Percentiles rank a stretch among this genome's conserved stretches.
These are phyloP conservation scores for Rhynchospora breviuscula DNA, from an alignment of 176 grass and related monocot species.

Conservation along the genomic window DNA sequence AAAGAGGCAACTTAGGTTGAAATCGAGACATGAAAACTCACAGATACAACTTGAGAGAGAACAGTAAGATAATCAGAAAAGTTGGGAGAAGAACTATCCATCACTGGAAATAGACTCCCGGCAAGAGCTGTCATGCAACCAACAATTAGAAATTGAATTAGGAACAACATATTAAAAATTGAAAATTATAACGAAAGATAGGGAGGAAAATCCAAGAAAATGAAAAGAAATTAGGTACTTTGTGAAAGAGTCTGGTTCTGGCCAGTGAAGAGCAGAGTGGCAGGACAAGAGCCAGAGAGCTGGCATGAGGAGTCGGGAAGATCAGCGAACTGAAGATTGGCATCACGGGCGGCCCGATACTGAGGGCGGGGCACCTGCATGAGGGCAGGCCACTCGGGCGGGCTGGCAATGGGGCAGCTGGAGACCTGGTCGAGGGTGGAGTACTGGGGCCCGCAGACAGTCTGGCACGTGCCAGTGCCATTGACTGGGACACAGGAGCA, in stretches of 20 bases:
- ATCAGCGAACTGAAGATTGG: slow-evolving; percentile 8
- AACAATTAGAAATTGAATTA: not conserved
- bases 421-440: slow-evolving; percentile 66
- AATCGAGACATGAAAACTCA: slow-evolving; percentile 35
- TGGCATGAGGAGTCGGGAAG: slow-evolving; percentile 51
- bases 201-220: not conserved
- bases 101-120: slow-evolving; percentile 41
- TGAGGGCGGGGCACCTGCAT: slow-evolving; percentile 56
- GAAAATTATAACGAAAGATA: not conserved
- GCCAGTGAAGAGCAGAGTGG: slow-evolving; percentile 56
- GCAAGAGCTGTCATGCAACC: slow-evolving; percentile 40
- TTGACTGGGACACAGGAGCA: slow-evolving; percentile 44
- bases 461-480: slow-evolving; percentile 35
- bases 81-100: slow-evolving; percentile 37
- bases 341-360: slow-evolving; percentile 32
- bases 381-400: slow-evolving; percentile 52
- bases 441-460: slow-evolving; percentile 61
- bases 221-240: slow-evolving; percentile 28
- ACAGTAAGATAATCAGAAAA: slow-evolving; percentile 46
- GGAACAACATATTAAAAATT: not conserved
- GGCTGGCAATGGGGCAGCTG: slow-evolving; percentile 56
- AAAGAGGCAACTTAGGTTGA: not conserved
- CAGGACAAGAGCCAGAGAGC: slow-evolving; percentile 48
- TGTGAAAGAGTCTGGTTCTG: slow-evolving; percentile 51
- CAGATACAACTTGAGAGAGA: slow-evolving; percentile 40